Base-by-base conservation (phyloP, 2,329 filamentous ascomycete species). In the Trichoderma koningiopsis region DNA sequence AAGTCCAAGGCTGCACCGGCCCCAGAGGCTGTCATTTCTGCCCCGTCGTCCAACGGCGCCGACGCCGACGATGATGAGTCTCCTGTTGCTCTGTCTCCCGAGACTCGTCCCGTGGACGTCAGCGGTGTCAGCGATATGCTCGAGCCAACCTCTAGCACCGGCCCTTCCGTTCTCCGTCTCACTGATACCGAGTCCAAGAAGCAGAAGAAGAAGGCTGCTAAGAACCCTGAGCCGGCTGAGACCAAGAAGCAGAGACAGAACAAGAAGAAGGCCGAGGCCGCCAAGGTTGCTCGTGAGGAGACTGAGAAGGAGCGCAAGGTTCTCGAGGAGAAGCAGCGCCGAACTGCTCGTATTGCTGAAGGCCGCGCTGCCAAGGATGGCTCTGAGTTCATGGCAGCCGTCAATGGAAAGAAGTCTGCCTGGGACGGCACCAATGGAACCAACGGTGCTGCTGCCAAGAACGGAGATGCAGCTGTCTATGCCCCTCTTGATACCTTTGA, bases 231-330 rank as follows among this genome's bases (percentile, higher is more conserved):
- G 79, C 86, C 87, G 60, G 87, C 86, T 22, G 92, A 97, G 84
- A 92, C 91, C 24, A 97, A 97, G 91, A 97, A 97, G 85, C 93
- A 97, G 83, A 90, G 94, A 70, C 94, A 97, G 84, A 96, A 97
- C 83, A 88, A 91, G 74, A 89, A 91, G 83, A 97, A 97, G 88
- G 89, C 88, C 47, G 94, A 97, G 81, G 91, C 89, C 69, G 89
- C 89, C 76, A 96, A 93, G 85, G 84, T 85, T 35, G 85, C 88
- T 69, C 89, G 92, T 35, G 91, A 94, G 77, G 91, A 92, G 74
- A 88, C 91, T 0, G 94, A 97, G 82, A 88, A 89, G 77, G 86
- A 92, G 76, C 91, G 94, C 76, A 92, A 93, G 82, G 83, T 83
- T 47, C 85, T 92, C 71, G 84, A 92, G 75, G 94, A 97, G 83